phyloP scores from a whole-genome alignment of 106 monocot genomes.

The Agapanthus africanus region DNA sequence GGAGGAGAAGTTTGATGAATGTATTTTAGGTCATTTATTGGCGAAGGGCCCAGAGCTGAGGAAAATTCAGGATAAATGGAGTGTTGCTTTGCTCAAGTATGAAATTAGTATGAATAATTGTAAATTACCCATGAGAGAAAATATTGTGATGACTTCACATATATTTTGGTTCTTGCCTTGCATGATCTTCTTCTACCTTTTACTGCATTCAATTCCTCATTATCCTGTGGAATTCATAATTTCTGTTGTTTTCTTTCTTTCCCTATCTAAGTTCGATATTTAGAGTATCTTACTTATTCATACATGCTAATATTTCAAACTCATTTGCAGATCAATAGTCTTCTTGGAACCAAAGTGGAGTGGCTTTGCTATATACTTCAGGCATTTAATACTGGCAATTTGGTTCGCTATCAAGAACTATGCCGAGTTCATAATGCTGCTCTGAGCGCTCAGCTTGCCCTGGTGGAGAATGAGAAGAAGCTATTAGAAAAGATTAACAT shows the following conservation, averaged over 20 bases:
- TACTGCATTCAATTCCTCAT: not conserved
- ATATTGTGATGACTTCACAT: not conserved
- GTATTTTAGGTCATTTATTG: not conserved
- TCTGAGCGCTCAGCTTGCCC: conserved; percentile 80
- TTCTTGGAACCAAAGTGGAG: conserved; percentile 69
- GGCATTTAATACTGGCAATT: conserved; percentile 83
- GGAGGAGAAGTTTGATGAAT: not conserved
- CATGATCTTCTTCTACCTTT: not conserved
- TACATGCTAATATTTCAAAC: not conserved
- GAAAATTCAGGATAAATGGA: no score
- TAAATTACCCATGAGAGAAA: not conserved
- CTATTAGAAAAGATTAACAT: conserved; percentile 95
- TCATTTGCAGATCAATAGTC: conserved; percentile 29
- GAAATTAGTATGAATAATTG: not conserved
- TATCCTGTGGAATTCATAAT: not conserved
- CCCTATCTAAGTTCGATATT: not conserved
- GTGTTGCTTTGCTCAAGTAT: no score
- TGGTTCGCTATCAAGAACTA: conserved; percentile 80
- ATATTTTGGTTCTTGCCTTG: not conserved
- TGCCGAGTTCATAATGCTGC: conserved; percentile 87
- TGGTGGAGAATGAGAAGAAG: conserved; percentile 81
- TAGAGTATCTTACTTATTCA: not conserved
- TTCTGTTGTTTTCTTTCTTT: not conserved
- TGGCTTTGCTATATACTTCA: conserved; percentile 86
- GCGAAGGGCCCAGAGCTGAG: no score